Evolutionary conservation across 768 basidiomycete species (phyloP), one percentile per base, ranked within the genome.

Genomic region (Phaffia tasmanica): DNA sequence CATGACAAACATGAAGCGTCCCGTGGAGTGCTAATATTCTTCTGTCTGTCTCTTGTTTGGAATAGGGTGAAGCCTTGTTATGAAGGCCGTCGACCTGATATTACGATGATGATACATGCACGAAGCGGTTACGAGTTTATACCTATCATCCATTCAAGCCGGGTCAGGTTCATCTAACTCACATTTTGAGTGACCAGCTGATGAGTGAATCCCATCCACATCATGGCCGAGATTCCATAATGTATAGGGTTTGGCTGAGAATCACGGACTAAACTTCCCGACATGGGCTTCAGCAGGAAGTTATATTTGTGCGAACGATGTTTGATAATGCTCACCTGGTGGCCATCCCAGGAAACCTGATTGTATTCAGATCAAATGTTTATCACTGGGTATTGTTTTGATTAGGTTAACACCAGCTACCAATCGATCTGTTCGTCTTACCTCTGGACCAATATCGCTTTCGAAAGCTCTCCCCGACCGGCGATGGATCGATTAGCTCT

Each of bases 241-340:
- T 98, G 94, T 0, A 87, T 92, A 4, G 89, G 85, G 71, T 95
- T 97, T 4, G 92, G 89, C 56, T 81, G 80, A 0, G 92, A 81
- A 60, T 86, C 83, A n/a, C 86, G 82, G 42, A 97, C 86, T 15
- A 86, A 85, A 19, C 86, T 86, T 50, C 55, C 51, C 60, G 50
- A 63, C 62, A 73, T 91, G 95, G n/a, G 91, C 56, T 25, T 21
- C 6, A 16, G 9, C 8, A 53, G n/a, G 18, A 29, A 3, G 25
- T 86, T 89, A 11, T 86, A 85, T 29, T 86, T 79, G 87, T 78
- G 79, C 63, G 9, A 23, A 23, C 8, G 9, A 25, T 19, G 3
- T 16, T 35, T 29, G 25, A 25, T 5, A 62, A 0, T n/a, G 16
- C 25, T 18, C 46, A 35, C 57, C 15, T 62, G 47, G 47, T 11